Base-by-base conservation (phyloP, 768 basidiomycete genomes). In the Auriscalpium microsporum region DNA sequence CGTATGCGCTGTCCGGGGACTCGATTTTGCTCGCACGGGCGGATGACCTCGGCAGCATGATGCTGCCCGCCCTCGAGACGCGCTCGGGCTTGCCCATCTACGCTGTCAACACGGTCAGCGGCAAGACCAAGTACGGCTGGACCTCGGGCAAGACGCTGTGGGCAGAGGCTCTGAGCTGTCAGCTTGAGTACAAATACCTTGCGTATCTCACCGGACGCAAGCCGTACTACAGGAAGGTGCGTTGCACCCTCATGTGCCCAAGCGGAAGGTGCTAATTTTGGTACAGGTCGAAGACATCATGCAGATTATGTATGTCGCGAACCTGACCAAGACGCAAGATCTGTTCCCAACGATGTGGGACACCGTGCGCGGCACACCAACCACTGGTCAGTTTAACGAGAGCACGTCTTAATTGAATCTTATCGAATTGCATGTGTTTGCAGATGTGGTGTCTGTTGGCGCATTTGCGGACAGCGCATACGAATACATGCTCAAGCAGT, bases 141-240 rank as follows among this genome's bases (percentile, higher is more conserved):
- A 65, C 74, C 13, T 77, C 75, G 1, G 36, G 48, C 1, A 47
- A 45, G 11, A 64, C 75, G 10, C 68, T 87, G 16, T 68, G 58
- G 61, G 86, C 94, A 0, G 94, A 96, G 68, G 82, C 89, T 21
- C 85, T 83, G 8, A 91, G 81, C 50, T 74, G 89, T 56, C 91
- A 94, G 64, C 68, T 97, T 56, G 94, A 96, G 68, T 90, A 92
- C 68, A 80, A 85, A 58, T 94, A 94, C 62, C 79, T 97, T 4
- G 86, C 88, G 1, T 84, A 90, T 59, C 68, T 87, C 11, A 94
- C 90, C 0, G 88, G 87, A 1, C 83, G 87, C 52, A 73, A 75
- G 40, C 73, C 74, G 42, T 85, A 86, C 63, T 78, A 75, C 58
- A 73, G 81, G 51, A 76, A 77, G 53, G 86, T 84, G 59, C 14